A percentile compares a stretch with the other conserved stretches of the same genome.
phyloP scores from a whole-genome alignment of 306 rosid genomes.

The Pyrus pyrifolia region DNA sequence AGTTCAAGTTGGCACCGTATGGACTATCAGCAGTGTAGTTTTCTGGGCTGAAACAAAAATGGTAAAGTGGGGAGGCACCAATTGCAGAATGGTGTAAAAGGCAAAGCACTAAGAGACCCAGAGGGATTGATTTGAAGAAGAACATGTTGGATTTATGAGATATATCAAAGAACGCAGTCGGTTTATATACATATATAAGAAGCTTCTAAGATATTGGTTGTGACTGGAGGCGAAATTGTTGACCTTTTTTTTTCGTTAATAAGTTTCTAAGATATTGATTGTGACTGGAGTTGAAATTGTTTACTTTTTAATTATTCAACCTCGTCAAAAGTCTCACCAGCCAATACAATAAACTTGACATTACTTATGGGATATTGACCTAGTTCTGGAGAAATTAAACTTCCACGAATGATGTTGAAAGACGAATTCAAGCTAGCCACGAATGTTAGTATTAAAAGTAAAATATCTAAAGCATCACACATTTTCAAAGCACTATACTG shows the following conservation, averaged over 20 bases:
- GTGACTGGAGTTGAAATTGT: no score
- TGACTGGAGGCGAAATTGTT: no score
- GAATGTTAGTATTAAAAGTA: not conserved
- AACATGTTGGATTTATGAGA: not conserved
- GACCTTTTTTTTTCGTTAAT: no score
- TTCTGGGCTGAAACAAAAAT: slow-evolving; percentile 37
- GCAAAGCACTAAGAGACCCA: slow-evolving; percentile 1
- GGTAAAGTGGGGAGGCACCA: slow-evolving; percentile 39
- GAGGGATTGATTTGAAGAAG: slow-evolving; percentile 10
- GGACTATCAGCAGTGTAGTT: slow-evolving; percentile 36
- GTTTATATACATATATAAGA: not conserved
- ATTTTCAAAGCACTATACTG: not conserved
- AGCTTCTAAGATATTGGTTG: not conserved
- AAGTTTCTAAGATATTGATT: no score
- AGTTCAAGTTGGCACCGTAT: slow-evolving; percentile 17
- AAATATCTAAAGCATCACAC: not conserved
- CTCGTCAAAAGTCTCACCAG: not conserved
- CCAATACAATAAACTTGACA: not conserved
- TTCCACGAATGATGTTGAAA: not conserved
- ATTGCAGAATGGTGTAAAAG: slow-evolving; percentile 30
- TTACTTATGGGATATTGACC: not conserved
- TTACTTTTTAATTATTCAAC: not conserved
- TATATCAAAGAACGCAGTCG: not conserved
- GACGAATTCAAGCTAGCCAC: not conserved
- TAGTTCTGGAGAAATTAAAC: not conserved